Percentiles rank a stretch among this genome's conserved stretches.
Evolutionary conservation across 192 early-diverging fungal genomes (phyloP).

Genomic region (Radiomyces spectabilis): DNA sequence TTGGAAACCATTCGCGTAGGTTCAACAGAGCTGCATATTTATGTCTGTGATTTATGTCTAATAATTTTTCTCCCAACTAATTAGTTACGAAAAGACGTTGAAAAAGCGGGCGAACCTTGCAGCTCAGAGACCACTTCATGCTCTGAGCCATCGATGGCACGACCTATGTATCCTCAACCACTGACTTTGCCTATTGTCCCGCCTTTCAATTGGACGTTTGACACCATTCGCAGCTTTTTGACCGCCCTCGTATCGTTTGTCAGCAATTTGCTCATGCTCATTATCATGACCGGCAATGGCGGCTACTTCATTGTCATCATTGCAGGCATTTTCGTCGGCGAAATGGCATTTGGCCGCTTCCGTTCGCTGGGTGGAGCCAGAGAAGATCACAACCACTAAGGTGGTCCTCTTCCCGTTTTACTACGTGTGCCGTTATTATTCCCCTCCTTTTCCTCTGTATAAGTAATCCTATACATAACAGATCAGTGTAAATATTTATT

Average conservation of each 20-base stretch:
- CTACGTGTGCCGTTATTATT: too few relatives aligned
- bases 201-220: conserved; percentile 35
- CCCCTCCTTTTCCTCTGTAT: too few relatives aligned
- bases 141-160: background rate
- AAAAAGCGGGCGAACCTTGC: too few relatives aligned
- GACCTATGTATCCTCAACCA: conserved; percentile 1
- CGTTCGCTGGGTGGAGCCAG: conserved; percentile 9
- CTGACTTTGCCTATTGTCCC: conserved; percentile 25
- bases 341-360: conserved; percentile 41
- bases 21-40: background rate
- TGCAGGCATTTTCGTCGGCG: conserved; percentile 41
- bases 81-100: background rate
- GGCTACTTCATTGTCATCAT: conserved; percentile 40
- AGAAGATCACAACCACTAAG: conserved; percentile 9
- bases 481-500: too few relatives aligned
- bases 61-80: background rate
- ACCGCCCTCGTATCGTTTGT: conserved; percentile 26
- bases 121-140: too few relatives aligned
- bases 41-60: background rate
- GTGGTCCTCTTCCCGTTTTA: too few relatives aligned
- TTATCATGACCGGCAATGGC: conserved; percentile 46
- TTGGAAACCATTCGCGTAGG: too few relatives aligned
- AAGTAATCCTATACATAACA: too few relatives aligned
- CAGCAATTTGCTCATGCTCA: conserved; percentile 45
- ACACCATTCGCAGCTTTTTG: conserved; percentile 33